Evolutionary conservation across 148 eudicot species (phyloP), one percentile per base, ranked within the genome.

Genomic region (Rhododendron williamsianum): DNA sequence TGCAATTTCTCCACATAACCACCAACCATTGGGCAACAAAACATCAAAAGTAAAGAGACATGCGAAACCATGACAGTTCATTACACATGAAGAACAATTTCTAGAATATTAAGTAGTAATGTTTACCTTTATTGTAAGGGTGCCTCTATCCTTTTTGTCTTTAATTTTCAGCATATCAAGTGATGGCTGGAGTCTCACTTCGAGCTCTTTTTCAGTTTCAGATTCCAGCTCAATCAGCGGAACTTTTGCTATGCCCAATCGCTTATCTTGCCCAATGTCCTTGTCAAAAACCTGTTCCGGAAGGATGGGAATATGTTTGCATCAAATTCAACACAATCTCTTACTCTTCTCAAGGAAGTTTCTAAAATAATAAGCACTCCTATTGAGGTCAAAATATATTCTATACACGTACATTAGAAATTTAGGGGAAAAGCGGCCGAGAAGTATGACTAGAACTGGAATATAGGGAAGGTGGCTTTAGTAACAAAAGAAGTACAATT

Each of bases 131-230:
- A 95, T 49, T 49, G 94, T 93, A 46, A 97, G 85, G 79, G 98
- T 93, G 85, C 99, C 99, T 92, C 96, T 86, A 89, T 97, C 99
- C 88, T 97, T 95, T 91, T 97, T 97, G 87, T 97, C 99, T 89
- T 91, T 94, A 69, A 91, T 85, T 86, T 86, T 94, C 78, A 94
- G 91, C 96, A 92, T 97, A 88, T 97, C 96, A 79, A 95, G 93
- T 30, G 92, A 83, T 72, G 98, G 92, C 74, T 86, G 87, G 90
- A 97, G 91, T 90, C 95, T 90, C 63, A 97, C 73, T 21, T 94
- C 93, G 74, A 90, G 25, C 87, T 97, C 96, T 85, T 92, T 94
- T 43, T 82, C 73, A 49, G 78, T 86, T 73, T 91, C 99, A 84
- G 93, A 84, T 86, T 88, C 92, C 90, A 97, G 89, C 60, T 95